These are phyloP conservation scores for Phialophora expanda DNA, from an alignment of 2,329 filamentous ascomycete genomes.

Conservation along the genomic window DNA sequence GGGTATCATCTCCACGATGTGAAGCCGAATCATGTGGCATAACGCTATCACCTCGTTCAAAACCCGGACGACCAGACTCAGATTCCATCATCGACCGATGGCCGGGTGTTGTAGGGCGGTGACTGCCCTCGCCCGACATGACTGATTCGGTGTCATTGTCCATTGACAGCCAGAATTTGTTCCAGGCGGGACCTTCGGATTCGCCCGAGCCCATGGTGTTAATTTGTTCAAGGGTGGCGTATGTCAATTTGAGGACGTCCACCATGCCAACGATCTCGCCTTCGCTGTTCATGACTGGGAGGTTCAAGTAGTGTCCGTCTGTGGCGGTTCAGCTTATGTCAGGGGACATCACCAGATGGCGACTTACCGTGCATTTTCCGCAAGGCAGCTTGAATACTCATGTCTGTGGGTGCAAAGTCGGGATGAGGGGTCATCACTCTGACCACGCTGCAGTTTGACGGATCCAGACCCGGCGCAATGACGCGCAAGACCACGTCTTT, in stretches of 20 bases:
- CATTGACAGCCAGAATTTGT: slow-evolving; percentile 98
- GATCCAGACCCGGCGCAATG: slow-evolving; percentile 94
- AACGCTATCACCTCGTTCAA: slow-evolving; percentile 80
- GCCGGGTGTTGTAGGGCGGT: slow-evolving; percentile 70
- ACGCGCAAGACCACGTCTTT: slow-evolving; percentile 98
- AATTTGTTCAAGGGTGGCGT: slow-evolving; percentile 88
- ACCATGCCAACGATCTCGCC: slow-evolving; percentile 99
- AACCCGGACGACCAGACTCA: slow-evolving; percentile 66
- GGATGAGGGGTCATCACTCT: slow-evolving; percentile 99
- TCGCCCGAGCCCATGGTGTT: slow-evolving; percentile 91
- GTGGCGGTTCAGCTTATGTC: slow-evolving; percentile 25
- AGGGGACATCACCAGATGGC: not conserved
- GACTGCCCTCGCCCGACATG: slow-evolving; percentile 87
- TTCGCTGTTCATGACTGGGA: slow-evolving; percentile 96
- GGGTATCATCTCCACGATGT: slow-evolving; percentile 81
- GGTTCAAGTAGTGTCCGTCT: slow-evolving; percentile 98
- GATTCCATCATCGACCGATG: slow-evolving; percentile 82
- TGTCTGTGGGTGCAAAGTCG: slow-evolving; percentile 97
- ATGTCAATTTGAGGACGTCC: slow-evolving; percentile 96
- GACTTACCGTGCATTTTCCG: slow-evolving; percentile 96
- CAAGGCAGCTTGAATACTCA: slow-evolving; percentile 97
- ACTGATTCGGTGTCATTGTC: slow-evolving; percentile 94
- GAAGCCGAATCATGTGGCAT: slow-evolving; percentile 94
- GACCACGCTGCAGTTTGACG: slow-evolving; percentile 93
- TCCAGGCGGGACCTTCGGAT: slow-evolving; percentile 95